Evolutionary conservation across 495 filamentous ascomycete genomes (phyloP).

Genomic region (Penicillium riverlandense): DNA sequence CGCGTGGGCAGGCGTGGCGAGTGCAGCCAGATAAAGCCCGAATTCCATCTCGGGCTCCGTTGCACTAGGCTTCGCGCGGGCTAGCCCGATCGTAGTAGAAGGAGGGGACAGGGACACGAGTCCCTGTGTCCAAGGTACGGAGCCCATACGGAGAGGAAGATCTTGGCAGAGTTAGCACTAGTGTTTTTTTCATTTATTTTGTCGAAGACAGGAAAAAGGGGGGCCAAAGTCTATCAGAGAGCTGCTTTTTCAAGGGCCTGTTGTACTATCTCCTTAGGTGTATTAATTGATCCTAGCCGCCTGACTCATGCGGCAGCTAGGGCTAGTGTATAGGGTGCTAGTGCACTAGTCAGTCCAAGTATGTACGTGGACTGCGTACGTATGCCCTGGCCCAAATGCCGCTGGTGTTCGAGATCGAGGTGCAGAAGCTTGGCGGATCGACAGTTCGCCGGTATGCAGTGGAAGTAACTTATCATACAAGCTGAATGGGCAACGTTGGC

Average conservation of each 20-base stretch:
- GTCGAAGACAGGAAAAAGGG: neutral
- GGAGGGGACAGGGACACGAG: constrained; percentile 15
- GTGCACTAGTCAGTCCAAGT: constrained; percentile 8
- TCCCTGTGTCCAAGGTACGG: constrained; percentile 12
- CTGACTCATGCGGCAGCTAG: neutral
- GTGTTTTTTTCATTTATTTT: neutral
- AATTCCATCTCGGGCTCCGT: constrained; percentile 6
- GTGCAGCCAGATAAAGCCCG: neutral
- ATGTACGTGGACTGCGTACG: constrained; percentile 24
- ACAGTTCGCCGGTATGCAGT: neutral
- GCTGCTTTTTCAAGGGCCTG: too few relatives aligned
- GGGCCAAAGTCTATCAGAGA: too few relatives aligned
- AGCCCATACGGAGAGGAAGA: neutral
- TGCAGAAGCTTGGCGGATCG: neutral
- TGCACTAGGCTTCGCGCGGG: constrained; percentile 8
- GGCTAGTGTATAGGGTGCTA: neutral
- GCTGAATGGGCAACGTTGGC: neutral
- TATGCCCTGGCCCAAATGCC: constrained; percentile 7
- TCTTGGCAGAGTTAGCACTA: neutral
- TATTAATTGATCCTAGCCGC: neutral
- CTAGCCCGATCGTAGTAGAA: constrained; percentile 1
- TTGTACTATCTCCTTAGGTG: too few relatives aligned
- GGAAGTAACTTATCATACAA: neutral
- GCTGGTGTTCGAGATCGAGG: neutral
- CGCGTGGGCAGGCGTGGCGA: constrained; percentile 10